phyloP scores from a whole-genome alignment of 352 stramenopile genomes.

The Globisporangium cederbergense region DNA sequence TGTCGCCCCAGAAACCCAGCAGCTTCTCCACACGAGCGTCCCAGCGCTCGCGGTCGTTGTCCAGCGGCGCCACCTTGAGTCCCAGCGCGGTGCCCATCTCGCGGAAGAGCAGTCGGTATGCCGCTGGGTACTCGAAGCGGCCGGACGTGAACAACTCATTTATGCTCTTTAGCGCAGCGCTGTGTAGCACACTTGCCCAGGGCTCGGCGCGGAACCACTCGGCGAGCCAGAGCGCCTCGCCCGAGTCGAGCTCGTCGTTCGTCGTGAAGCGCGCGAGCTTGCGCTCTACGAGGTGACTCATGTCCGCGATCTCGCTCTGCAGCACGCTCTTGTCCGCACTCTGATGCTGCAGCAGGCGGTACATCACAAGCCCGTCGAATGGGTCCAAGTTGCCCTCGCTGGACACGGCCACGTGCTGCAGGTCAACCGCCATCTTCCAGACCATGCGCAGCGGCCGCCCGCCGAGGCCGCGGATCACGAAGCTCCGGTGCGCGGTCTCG shows the following conservation, averaged over 20 bases:
- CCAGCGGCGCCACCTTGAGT: constrained; percentile 18
- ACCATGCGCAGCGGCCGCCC: constrained; percentile 25
- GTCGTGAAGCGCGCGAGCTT: constrained; percentile 23
- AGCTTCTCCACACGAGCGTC: constrained; percentile 15
- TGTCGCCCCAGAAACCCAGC: constrained; percentile 24
- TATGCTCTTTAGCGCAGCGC: constrained; percentile 20
- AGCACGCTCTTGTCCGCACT: constrained; percentile 17
- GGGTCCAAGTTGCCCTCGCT: constrained; percentile 31
- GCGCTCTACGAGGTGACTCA: constrained; percentile 21
- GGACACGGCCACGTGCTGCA: constrained; percentile 25
- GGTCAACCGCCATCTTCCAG: constrained; percentile 33
- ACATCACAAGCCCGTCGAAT: constrained; percentile 29
- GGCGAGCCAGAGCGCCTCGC: constrained; percentile 29
- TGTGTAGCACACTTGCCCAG: constrained; percentile 18
- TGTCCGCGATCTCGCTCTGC: constrained; percentile 22
- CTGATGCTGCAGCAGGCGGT: constrained; percentile 22
- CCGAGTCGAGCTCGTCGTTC: constrained; percentile 26
- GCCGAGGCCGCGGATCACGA: constrained; percentile 22
- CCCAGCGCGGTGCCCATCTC: constrained; percentile 33
- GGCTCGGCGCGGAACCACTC: constrained; percentile 24
- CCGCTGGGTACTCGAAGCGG: constrained; percentile 14
- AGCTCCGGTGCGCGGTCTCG: constrained; percentile 17
- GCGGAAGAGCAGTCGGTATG: constrained; percentile 29
- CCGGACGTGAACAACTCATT: constrained; percentile 19
- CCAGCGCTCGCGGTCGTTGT: constrained; percentile 20